Base-by-base conservation (phyloP, 129 eudicot species). In the Apium graveolens region DNA sequence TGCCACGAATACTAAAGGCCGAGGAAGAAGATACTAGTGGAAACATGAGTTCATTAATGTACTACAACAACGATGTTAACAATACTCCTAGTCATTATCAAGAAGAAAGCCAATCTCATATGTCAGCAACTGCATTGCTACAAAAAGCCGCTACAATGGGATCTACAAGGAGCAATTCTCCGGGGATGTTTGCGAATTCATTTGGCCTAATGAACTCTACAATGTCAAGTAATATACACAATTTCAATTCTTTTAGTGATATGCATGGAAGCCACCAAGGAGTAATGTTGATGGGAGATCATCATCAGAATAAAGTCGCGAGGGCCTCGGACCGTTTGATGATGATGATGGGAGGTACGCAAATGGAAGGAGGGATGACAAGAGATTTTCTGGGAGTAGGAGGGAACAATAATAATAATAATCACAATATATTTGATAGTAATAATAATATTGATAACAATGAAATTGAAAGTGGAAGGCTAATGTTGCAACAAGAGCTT, bases 311-410 rank as follows among this genome's bases (percentile, higher is more conserved):
- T 39, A 76, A 34, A 5, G 16, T 29, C 0, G 24, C 26, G 3
- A 60, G 38, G 69, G 49, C 65, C 32, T 24, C 76, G 45, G 75
- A 81, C 39, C 13, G 55, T 13, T 79, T 83, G 83, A 84, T 84
- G 88, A 83, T 82, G 90, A 80, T 82, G 88, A 80, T 53, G 5
- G 76, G 72, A 76, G 79, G 49, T 43, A 76, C 68, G 32, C 7
- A 49, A 74, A 78, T 74, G 6, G 85, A 84, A 37, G 90, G 87
- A 34, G 77, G 85, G 20, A 75, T 87, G 73, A 93, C 98, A 0
- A 84, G 98, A 77, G 98, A 93, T 86, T 93, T 93, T 79, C 95
- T 93, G 12, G 98, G 98, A 0, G 93, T 93, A 2, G 92, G 91
- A 68, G 92, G 85, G 35, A 44, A 74, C n/a, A 79, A 79, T 31